Evolutionary conservation across 441 rosid genomes (phyloP), one percentile per base, ranked within the genome.

Genomic region (Adansonia gregorii): DNA sequence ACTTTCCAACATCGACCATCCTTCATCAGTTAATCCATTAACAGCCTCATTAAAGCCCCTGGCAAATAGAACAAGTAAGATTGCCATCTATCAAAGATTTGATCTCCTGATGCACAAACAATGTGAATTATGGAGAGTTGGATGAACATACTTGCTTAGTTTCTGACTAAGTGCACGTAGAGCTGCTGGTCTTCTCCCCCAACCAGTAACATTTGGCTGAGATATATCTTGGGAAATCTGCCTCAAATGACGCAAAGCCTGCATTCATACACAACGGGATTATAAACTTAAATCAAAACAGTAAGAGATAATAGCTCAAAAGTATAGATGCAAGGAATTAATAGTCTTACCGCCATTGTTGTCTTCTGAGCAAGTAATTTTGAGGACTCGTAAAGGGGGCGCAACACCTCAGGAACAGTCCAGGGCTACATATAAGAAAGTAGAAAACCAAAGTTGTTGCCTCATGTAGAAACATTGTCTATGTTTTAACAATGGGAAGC

Each of bases 1-100:
- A 4, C 90, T 88, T 82, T 89, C 94, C 81, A 90, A 71, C 86
- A 88, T 85, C 6, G 94, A 86, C 94, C 94, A 90, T n/a, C 94
- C 94, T 72, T 90, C 92, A 46, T 89, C 92, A 3, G 85, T 79
- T 72, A 90, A 90, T 59, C 94, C 92, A 78, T 85, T 90, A 43
- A 90, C 88, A 76, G 94, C 94, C 64, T 90, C 94, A 51, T 90
- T 90, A 74, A 90, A 90, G 45, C 92, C 92, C 82, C 94, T 90
- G 81, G 55, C 72, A 10, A 71, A 82, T 63, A 46, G 22, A 75
- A 67, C 63, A 35, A 55, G 35, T 82, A 19, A 82, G 80, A 67
- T 6, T 19, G 31, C 20, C 55, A 49, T 59, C 24, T 49, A 10
- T 65, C 8, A 60, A 59, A 56, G 46, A 65, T 66, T 2, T n/a